Conservation (phyloP, 176 grass and related monocot species). For the Ananas comosus region DNA sequence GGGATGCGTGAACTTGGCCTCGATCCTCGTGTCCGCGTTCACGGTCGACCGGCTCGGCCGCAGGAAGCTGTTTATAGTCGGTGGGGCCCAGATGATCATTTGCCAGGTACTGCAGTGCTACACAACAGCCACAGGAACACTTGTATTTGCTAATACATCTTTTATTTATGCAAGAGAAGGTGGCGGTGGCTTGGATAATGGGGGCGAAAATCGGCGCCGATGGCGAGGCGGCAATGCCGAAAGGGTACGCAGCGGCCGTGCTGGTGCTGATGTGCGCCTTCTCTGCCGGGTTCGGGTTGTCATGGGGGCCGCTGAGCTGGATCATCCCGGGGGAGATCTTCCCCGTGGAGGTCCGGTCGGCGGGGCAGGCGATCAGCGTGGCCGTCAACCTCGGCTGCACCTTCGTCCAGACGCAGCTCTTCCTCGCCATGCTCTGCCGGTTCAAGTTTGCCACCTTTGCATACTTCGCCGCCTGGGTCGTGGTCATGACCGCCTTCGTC, state of each 20-base stretch:
- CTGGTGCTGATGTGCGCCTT: slow-evolving; percentile 42
- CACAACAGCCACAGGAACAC: neutral
- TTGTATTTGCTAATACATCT: neutral
- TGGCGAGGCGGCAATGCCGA: slow-evolving; percentile 30
- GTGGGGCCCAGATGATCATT: slow-evolving; percentile 57
- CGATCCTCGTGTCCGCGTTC: slow-evolving; percentile 47
- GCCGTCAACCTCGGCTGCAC: slow-evolving; percentile 43
- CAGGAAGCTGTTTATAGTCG: slow-evolving; percentile 63
- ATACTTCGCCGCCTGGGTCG: slow-evolving; percentile 62
- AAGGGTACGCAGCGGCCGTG: slow-evolving; percentile 36
- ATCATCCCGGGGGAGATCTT: slow-evolving; percentile 72
- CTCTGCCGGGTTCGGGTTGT: slow-evolving; percentile 61
- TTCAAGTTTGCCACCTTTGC: slow-evolving; percentile 64
- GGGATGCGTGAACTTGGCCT: slow-evolving; percentile 43
- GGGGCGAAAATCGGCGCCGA: slow-evolving; percentile 31
- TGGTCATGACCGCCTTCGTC: slow-evolving; percentile 65
- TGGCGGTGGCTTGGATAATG: slow-evolving; percentile 63
- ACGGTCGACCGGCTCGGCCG: slow-evolving; percentile 70
- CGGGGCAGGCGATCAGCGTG: slow-evolving; percentile 59
- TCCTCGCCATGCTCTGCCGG: slow-evolving; percentile 74
- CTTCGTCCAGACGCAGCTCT: slow-evolving; percentile 71
- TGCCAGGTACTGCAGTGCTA: slow-evolving; percentile 28
- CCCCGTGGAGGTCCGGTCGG: slow-evolving; percentile 73
- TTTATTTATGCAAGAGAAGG: slow-evolving; percentile 18
- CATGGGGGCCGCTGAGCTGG: slow-evolving; percentile 75